A percentile compares a stretch with the other conserved stretches of the same genome.
phyloP scores from a whole-genome alignment of 768 basidiomycete species.

The Russula foetens region DNA sequence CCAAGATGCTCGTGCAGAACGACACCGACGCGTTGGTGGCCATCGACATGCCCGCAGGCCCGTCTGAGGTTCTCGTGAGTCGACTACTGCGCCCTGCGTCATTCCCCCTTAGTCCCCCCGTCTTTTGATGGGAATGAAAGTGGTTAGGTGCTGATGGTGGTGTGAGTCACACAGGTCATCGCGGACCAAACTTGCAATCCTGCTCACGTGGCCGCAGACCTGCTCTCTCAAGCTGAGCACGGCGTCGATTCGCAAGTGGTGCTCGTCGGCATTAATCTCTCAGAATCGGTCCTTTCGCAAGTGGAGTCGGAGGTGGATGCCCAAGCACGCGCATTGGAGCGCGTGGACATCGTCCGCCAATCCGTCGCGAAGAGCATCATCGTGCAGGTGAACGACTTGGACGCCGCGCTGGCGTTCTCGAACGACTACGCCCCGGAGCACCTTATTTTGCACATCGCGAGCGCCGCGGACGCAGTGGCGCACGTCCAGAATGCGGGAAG shows the following conservation, averaged over 20 bases:
- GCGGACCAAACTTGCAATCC: conserved; percentile 83
- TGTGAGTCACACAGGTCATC: conserved; percentile 57
- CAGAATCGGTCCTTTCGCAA: conserved; percentile 49
- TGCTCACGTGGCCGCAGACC: conserved; percentile 90
- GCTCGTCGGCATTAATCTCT: conserved; percentile 70
- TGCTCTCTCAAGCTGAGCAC: conserved; percentile 97
- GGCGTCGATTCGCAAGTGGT: conserved; percentile 98
- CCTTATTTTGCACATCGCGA: conserved; percentile 80
- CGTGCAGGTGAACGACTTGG: conserved; percentile 55
- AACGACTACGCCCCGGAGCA: conserved; percentile 99
- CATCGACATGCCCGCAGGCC: conserved; percentile 99
- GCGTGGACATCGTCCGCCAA: conserved; percentile 85
- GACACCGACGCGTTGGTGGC: conserved; percentile 94
- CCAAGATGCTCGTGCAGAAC: conserved; percentile 99
- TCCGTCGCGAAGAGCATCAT: conserved; percentile 89
- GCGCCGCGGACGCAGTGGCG: conserved; percentile 56
- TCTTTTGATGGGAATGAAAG: background rate
- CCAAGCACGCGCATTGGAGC: conserved; percentile 79
- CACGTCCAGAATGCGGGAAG: conserved; percentile 88
- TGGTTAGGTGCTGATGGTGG: background rate
- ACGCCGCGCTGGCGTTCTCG: conserved; percentile 80
- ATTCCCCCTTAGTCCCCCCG: too few relatives aligned
- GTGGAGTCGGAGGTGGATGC: conserved; percentile 81
- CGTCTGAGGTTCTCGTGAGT: conserved; percentile 90
- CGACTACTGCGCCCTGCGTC: background rate